Conservation (phyloP, 371 early-diverging fungal genomes). For the Mucor circinelloides region DNA sequence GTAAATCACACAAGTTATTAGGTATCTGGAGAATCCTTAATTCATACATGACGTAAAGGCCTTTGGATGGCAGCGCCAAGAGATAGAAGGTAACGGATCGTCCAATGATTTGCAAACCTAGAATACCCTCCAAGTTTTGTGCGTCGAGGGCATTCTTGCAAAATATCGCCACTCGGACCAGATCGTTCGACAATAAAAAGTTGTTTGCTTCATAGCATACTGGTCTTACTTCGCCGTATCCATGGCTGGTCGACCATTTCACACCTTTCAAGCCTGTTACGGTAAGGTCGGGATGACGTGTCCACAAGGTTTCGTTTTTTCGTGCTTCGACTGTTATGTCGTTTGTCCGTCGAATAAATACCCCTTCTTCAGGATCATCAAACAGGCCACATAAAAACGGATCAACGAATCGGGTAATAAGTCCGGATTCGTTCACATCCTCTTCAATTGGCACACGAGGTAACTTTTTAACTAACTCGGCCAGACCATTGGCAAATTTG, state of each 20-base stretch:
- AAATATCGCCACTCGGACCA: conserved; percentile 25
- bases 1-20: conserved; percentile 20
- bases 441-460: too few relatives aligned
- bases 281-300: conserved; percentile 12
- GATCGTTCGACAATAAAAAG: conserved; percentile 21
- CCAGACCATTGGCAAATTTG: too few relatives aligned
- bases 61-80: conserved; percentile 15
- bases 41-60: conserved; percentile 24
- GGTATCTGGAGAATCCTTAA: conserved; percentile 15
- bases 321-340: conserved; percentile 11
- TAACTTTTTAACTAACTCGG: too few relatives aligned
- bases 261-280: conserved; percentile 11
- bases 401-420: too few relatives aligned
- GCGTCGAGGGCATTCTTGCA: conserved; percentile 24
- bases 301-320: conserved; percentile 12
- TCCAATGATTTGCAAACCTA: conserved; percentile 21
- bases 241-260: conserved; percentile 20
- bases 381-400: too few relatives aligned
- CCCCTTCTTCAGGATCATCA: not conserved
- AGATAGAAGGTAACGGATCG: conserved; percentile 11
- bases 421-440: too few relatives aligned
- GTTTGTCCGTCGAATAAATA: conserved; percentile 15
- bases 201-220: conserved; percentile 16
- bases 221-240: too few relatives aligned
- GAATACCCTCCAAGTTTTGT: conserved; percentile 4